Evolutionary conservation across 2,329 filamentous ascomycete genomes (phyloP).

Genomic region (Fusarium kyushuense): DNA sequence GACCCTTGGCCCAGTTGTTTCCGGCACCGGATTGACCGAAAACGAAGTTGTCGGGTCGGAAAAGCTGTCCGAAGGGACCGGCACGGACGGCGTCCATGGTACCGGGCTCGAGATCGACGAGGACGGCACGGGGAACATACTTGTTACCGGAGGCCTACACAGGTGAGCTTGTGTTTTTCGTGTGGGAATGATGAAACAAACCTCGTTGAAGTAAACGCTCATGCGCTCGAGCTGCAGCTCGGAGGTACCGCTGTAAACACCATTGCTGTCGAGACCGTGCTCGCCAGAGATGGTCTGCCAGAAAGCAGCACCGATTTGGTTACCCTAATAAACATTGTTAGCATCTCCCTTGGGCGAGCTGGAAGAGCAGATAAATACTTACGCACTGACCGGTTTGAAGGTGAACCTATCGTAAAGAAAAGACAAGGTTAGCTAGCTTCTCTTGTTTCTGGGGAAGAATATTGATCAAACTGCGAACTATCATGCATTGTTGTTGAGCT

Average conservation of each 20-base stretch:
- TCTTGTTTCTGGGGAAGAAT: constrained; percentile 32
- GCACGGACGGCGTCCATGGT: constrained; percentile 99
- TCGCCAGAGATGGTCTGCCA: constrained; percentile 91
- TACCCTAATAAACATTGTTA: constrained; percentile 76
- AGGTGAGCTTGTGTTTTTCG: constrained; percentile 26
- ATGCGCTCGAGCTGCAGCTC: constrained; percentile 99
- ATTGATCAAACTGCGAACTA: constrained; percentile 24
- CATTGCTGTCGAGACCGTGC: constrained; percentile 97
- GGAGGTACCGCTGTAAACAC: constrained; percentile 98
- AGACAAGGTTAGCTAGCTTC: constrained; percentile 65
- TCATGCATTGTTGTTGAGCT: constrained; percentile 31
- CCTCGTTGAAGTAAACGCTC: constrained; percentile 98
- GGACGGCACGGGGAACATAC: constrained; percentile 98
- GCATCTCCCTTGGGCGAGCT: constrained; percentile 41
- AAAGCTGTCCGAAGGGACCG: constrained; percentile 97
- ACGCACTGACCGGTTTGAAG: constrained; percentile 99
- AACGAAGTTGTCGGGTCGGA: constrained; percentile 99
- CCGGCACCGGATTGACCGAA: constrained; percentile 99
- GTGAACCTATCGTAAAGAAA: constrained; percentile 83
- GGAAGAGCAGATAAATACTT: constrained; percentile 54
- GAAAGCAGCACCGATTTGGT: constrained; percentile 99
- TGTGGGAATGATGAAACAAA: constrained; percentile 48
- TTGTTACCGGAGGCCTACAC: constrained; percentile 92
- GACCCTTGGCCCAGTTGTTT: constrained; percentile 99
- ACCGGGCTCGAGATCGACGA: constrained; percentile 99